A percentile compares a stretch with the other conserved stretches of the same genome.
Evolutionary conservation across 2,329 filamentous ascomycete species (phyloP).

Genomic region (Hymenoscyphus albidus): DNA sequence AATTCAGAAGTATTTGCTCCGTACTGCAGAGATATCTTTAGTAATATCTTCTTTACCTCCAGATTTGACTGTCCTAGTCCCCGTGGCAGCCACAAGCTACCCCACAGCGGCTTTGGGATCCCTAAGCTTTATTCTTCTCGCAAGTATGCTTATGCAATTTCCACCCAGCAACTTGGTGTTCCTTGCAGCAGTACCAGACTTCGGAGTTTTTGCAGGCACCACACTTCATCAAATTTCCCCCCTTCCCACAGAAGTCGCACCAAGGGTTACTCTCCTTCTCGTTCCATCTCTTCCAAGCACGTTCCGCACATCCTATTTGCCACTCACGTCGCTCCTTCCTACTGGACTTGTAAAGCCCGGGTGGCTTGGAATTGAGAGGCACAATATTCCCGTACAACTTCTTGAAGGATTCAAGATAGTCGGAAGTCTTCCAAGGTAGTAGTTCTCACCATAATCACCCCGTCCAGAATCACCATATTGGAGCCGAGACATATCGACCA

Average conservation of each 20-base stretch:
- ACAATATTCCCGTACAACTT: background rate
- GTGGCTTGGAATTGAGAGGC: background rate
- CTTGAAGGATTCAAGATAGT: background rate
- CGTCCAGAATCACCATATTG: background rate
- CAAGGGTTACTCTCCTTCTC: background rate
- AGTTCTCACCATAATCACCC: background rate
- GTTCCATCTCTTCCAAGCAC: background rate
- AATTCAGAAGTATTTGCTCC: too few relatives aligned
- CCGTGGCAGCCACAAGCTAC: too few relatives aligned
- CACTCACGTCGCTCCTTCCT: background rate
- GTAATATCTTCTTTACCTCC: too few relatives aligned
- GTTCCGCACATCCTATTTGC: background rate
- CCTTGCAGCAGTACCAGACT: background rate
- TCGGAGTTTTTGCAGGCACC: background rate
- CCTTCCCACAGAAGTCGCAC: background rate
- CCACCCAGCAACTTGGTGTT: background rate
- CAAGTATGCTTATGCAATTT: background rate
- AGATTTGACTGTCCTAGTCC: too few relatives aligned
- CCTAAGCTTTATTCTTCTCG: background rate
- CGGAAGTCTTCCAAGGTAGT: background rate
- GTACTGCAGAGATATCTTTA: too few relatives aligned
- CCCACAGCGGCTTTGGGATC: too few relatives aligned
- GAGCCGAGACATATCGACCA: background rate
- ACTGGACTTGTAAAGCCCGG: background rate
- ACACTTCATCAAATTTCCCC: background rate